Percentiles rank a stretch among this genome's conserved stretches.
Conservation (phyloP, 768 basidiomycete genomes). For the Aureoboletus auriporus region DNA sequence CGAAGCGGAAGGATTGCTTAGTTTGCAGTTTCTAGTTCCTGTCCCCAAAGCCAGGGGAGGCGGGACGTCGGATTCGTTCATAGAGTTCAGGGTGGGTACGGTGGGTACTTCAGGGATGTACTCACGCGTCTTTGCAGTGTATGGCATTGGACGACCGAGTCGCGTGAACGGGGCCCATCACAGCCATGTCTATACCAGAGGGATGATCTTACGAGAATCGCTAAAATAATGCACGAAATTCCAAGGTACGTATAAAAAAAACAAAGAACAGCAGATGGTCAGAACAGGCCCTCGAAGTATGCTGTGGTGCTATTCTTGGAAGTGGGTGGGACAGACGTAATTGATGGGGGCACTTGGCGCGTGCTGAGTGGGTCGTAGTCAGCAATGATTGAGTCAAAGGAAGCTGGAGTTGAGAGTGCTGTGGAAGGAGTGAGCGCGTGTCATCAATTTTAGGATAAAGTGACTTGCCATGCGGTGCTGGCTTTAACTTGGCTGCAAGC, state of each 20-base stretch:
- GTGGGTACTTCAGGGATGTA: background rate
- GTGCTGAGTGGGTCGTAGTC: slow-evolving; percentile 57
- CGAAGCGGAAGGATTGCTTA: slow-evolving; percentile 75
- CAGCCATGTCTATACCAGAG: background rate
- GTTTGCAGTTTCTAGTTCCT: slow-evolving; percentile 88
- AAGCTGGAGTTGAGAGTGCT: slow-evolving; percentile 42
- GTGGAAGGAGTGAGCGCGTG: slow-evolving; percentile 7
- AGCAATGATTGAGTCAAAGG: slow-evolving; percentile 71
- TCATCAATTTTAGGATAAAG: background rate
- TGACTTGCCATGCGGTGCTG: slow-evolving; percentile 40
- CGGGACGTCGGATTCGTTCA: slow-evolving; percentile 59
- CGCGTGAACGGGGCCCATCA: slow-evolving; percentile 9
- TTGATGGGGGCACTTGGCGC: slow-evolving; percentile 15
- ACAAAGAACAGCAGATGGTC: slow-evolving; percentile 3
- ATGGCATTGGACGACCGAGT: slow-evolving; percentile 29
- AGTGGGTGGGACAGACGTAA: slow-evolving; percentile 1
- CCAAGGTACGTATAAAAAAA: slow-evolving; percentile 16
- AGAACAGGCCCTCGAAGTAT: slow-evolving; percentile 42
- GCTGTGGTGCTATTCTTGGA: slow-evolving; percentile 29
- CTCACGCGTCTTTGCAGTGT: slow-evolving; percentile 22
- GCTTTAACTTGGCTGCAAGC: slow-evolving; percentile 54
- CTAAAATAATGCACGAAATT: slow-evolving; percentile 5
- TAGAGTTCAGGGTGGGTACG: slow-evolving; percentile 79
- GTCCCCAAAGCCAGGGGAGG: slow-evolving; percentile 35
- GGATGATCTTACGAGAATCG: background rate